Evolutionary conservation across 1,284 basidiomycete species (phyloP).

Genomic region (Abortiporus biennis): DNA sequence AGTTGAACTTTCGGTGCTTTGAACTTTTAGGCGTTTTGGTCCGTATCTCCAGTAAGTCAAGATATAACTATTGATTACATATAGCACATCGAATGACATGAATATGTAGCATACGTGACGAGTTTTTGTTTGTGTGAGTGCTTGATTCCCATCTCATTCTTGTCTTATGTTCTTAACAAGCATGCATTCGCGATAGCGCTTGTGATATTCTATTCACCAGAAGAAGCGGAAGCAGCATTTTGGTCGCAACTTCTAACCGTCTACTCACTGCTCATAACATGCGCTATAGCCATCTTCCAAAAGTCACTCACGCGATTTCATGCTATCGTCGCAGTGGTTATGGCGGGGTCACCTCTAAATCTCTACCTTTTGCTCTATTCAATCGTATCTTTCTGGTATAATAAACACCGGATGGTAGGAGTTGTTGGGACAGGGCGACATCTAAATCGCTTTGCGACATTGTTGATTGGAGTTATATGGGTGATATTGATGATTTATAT

Average conservation of each 20-base stretch:
- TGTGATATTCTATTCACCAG: constrained; percentile 11
- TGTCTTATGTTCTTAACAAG: background rate
- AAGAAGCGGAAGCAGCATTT: constrained; percentile 1
- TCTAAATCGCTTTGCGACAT: background rate
- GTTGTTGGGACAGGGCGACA: constrained; percentile 2
- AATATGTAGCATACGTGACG: background rate
- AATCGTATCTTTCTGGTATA: constrained; percentile 4
- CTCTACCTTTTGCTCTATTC: constrained; percentile 6
- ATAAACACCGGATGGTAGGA: constrained; percentile 4
- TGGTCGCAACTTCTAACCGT: constrained; percentile 7
- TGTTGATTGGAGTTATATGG: constrained; percentile 1
- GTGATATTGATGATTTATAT: background rate
- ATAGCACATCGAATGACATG: background rate
- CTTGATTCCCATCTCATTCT: background rate
- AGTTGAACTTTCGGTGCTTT: background rate
- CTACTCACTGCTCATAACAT: constrained; percentile 8
- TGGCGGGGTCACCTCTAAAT: constrained; percentile 6
- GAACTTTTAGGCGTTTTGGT: constrained; percentile 2
- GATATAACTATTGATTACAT: background rate
- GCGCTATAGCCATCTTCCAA: constrained; percentile 6
- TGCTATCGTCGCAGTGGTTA: constrained; percentile 4
- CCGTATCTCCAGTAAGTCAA: background rate
- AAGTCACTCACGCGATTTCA: constrained; percentile 10
- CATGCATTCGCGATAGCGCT: constrained; percentile 6
- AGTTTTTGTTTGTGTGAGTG: constrained; percentile 4